These are phyloP conservation scores for Anthostomella pinea DNA, from an alignment of 2,329 filamentous ascomycete species.

Conservation along the genomic window DNA sequence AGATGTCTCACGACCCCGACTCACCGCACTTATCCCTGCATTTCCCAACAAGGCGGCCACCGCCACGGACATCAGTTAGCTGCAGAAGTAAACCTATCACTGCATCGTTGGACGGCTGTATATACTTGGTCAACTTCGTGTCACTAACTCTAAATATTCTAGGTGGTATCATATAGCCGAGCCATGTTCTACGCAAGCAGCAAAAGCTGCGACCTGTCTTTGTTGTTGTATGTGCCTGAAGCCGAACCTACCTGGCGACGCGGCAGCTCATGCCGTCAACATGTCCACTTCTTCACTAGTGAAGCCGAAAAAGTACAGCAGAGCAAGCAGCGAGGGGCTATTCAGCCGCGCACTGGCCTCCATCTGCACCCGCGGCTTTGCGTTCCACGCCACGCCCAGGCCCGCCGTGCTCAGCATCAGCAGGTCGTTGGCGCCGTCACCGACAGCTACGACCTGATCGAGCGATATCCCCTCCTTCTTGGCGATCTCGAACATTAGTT, in stretches of 20 bases:
- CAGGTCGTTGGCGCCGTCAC: constrained; percentile 80
- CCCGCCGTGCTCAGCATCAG: constrained; percentile 75
- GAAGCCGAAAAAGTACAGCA: constrained; percentile 73
- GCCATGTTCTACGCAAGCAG: not conserved
- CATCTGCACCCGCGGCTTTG: constrained; percentile 78
- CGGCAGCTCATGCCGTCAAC: constrained; percentile 40
- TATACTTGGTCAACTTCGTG: too few relatives aligned
- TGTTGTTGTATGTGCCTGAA: too few relatives aligned
- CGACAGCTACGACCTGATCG: constrained; percentile 69
- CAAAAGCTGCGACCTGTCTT: too few relatives aligned
- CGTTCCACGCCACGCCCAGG: constrained; percentile 78
- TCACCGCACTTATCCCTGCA: too few relatives aligned
- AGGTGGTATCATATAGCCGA: constrained; percentile 27
- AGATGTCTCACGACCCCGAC: too few relatives aligned
- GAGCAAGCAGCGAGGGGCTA: constrained; percentile 64
- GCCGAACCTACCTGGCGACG: not conserved
- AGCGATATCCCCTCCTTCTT: constrained; percentile 62
- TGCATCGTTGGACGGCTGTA: too few relatives aligned
- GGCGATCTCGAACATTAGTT: constrained; percentile 70
- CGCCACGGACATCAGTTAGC: too few relatives aligned
- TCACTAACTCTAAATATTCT: constrained; percentile 7
- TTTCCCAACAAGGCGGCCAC: too few relatives aligned
- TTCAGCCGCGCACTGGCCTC: constrained; percentile 73
- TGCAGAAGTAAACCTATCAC: too few relatives aligned
- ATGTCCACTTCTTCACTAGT: constrained; percentile 59